Percentiles rank a stretch among this genome's conserved stretches.
These are phyloP conservation scores for Pyrenochaeta sp. DNA, from an alignment of 2,329 filamentous ascomycete species.

Conservation along the genomic window DNA sequence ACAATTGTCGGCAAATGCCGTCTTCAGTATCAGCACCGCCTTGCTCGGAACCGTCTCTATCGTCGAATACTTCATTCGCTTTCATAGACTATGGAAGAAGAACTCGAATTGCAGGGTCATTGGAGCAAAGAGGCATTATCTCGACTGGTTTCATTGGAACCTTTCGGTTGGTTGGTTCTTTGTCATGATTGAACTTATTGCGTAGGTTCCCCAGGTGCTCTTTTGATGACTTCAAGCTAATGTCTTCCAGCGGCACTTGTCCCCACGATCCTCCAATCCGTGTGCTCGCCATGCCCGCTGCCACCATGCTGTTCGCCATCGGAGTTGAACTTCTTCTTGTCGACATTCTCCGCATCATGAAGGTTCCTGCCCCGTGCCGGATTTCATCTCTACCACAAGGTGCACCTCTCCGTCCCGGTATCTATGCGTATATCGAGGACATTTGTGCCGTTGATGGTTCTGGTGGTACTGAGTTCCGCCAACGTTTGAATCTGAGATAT, in stretches of 20 bases:
- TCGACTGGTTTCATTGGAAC: conserved; percentile 67
- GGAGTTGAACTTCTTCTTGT: conserved; percentile 60
- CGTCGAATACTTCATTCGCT: conserved; percentile 61
- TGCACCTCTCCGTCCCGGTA: conserved; percentile 59
- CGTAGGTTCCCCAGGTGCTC: conserved; percentile 42
- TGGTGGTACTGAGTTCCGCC: conserved; percentile 61
- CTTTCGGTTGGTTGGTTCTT: conserved; percentile 62
- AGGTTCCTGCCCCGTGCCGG: conserved; percentile 57
- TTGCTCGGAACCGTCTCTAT: conserved; percentile 62
- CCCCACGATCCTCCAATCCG: conserved; percentile 59
- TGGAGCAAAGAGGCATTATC: conserved; percentile 53
- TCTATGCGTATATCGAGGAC: conserved; percentile 64
- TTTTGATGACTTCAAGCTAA: conserved; percentile 10
- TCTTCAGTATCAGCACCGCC: conserved; percentile 64
- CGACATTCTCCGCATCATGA: conserved; percentile 56
- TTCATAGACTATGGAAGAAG: conserved; percentile 59
- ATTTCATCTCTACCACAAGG: conserved; percentile 62
- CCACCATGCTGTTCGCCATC: conserved; percentile 61
- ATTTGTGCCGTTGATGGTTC: conserved; percentile 61
- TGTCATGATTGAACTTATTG: conserved; percentile 64
- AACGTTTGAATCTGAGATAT: conserved; percentile 60
- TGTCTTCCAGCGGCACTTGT: conserved; percentile 50
- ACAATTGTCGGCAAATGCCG: conserved; percentile 57
- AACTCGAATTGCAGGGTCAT: conserved; percentile 61
- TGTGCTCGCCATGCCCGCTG: conserved; percentile 60